Evolutionary conservation across 2,329 filamentous ascomycete species (phyloP).

Genomic region (Colletotrichum simmondsii): DNA sequence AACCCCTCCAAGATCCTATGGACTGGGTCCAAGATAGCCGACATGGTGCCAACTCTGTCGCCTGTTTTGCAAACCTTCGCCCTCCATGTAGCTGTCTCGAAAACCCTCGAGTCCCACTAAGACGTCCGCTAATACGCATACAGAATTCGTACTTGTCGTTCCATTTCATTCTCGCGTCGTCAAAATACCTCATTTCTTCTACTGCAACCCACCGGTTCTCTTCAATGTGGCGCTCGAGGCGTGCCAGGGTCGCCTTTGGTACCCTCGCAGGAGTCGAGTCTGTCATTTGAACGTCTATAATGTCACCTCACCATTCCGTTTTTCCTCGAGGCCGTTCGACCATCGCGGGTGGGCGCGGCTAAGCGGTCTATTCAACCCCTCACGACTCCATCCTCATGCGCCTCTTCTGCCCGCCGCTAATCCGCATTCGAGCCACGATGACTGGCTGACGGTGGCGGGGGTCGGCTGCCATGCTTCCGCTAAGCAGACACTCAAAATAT

Average conservation of each 20-base stretch:
- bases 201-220: conserved; percentile 17
- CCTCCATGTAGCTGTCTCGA: neutral
- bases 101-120: neutral
- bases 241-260: neutral
- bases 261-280: neutral
- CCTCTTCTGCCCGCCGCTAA: conserved; percentile 15
- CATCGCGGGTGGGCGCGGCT: conserved; percentile 33
- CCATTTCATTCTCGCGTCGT: neutral
- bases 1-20: neutral
- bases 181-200: conserved; percentile 23
- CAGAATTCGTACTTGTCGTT: neutral
- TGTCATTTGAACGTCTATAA: neutral
- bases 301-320: conserved; percentile 21
- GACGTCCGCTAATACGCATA: neutral
- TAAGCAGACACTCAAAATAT: conserved; percentile 17
- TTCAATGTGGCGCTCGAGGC: conserved; percentile 18
- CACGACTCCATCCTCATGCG: conserved; percentile 18
- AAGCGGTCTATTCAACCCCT: conserved; percentile 18
- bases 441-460: conserved; percentile 18
- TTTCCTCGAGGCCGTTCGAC: neutral
- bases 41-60: conserved; percentile 11
- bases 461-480: conserved; percentile 25
- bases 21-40: conserved; percentile 18
- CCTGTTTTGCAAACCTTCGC: neutral
- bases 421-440: conserved; percentile 15